A percentile compares a stretch with the other conserved stretches of the same genome.
Evolutionary conservation across 306 rosid species (phyloP).

Genomic region (Amphicarpaea edgeworthii): DNA sequence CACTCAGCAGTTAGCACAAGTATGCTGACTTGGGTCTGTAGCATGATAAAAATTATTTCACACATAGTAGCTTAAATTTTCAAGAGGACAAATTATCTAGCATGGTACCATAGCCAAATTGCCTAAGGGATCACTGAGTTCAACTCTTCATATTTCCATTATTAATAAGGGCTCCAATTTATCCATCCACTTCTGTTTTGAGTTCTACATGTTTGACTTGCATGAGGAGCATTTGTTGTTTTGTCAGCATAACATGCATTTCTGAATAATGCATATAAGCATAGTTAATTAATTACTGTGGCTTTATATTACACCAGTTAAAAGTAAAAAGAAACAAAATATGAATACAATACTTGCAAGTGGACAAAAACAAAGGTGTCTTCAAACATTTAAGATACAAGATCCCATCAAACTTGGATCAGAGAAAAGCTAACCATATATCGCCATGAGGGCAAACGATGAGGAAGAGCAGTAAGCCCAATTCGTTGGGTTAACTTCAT

Average conservation of each 20-base stretch:
- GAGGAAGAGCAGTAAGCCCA: slow-evolving; percentile 86
- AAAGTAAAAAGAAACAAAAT: slow-evolving; percentile 28
- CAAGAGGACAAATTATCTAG: slow-evolving; percentile 22
- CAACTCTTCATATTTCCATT: slow-evolving; percentile 36
- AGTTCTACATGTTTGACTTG: slow-evolving; percentile 33
- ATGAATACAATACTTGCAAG: slow-evolving; percentile 30
- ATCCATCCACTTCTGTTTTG: slow-evolving; percentile 38
- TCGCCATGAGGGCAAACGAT: slow-evolving; percentile 81
- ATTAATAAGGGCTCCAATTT: slow-evolving; percentile 28
- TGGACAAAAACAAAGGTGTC: slow-evolving; percentile 20
- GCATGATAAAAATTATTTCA: slow-evolving; percentile 24
- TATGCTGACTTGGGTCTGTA: slow-evolving; percentile 31
- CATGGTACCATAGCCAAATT: slow-evolving; percentile 22
- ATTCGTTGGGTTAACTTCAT: slow-evolving; percentile 90
- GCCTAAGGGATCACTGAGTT: slow-evolving; percentile 29
- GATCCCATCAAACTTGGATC: slow-evolving; percentile 24
- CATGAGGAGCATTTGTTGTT: slow-evolving; percentile 31
- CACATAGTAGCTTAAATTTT: slow-evolving; percentile 34
- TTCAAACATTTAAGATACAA: slow-evolving; percentile 26
- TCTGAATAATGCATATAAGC: slow-evolving; percentile 29
- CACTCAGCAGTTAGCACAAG: slow-evolving; percentile 16
- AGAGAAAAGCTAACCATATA: slow-evolving; percentile 71
- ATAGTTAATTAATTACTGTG: slow-evolving; percentile 9
- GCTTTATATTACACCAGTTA: slow-evolving; percentile 24
- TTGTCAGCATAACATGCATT: slow-evolving; percentile 34